Percentiles rank a stretch among this genome's conserved stretches.
These are phyloP conservation scores for Castanea mollissima DNA, from an alignment of 306 rosid species.

Conservation along the genomic window DNA sequence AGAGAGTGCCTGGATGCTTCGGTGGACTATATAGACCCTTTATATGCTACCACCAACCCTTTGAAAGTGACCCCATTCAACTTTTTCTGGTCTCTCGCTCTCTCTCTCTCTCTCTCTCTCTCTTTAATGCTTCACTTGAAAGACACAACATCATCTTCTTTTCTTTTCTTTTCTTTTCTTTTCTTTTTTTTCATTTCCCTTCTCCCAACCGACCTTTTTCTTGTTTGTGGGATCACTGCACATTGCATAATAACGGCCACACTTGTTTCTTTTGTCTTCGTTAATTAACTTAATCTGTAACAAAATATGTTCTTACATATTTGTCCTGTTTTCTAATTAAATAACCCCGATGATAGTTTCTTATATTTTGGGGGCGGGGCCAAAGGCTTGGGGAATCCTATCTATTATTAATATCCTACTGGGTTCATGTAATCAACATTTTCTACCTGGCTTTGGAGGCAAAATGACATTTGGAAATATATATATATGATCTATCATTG, in stretches of 20 bases:
- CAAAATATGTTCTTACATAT: no score
- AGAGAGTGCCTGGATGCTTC: constrained; percentile 19
- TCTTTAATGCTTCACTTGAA: constrained; percentile 36
- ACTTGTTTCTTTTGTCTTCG: constrained; percentile 3
- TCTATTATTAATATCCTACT: no score
- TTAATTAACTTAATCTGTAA: not conserved
- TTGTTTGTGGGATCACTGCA: constrained; percentile 22
- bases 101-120: not conserved
- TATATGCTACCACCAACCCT: constrained; percentile 35
- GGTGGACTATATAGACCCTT: constrained; percentile 21
- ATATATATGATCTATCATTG: no score
- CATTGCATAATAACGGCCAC: constrained; percentile 14
- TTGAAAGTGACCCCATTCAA: constrained; percentile 38
- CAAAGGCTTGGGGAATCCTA: no score
- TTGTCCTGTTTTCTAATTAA: no score
- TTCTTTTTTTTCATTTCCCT: constrained; percentile 22
- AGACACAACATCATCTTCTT: constrained; percentile 39
- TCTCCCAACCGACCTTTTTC: constrained; percentile 21
- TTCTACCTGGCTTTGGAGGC: no score
- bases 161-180: not conserved
- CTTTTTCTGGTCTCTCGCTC: constrained; percentile 26
- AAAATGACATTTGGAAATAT: no score
- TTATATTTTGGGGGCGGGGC: no score
- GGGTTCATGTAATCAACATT: not conserved
- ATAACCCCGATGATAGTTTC: no score